Conservation (phyloP, 2,329 filamentous ascomycete species). For the Ceratocystis cacaofunesta region DNA sequence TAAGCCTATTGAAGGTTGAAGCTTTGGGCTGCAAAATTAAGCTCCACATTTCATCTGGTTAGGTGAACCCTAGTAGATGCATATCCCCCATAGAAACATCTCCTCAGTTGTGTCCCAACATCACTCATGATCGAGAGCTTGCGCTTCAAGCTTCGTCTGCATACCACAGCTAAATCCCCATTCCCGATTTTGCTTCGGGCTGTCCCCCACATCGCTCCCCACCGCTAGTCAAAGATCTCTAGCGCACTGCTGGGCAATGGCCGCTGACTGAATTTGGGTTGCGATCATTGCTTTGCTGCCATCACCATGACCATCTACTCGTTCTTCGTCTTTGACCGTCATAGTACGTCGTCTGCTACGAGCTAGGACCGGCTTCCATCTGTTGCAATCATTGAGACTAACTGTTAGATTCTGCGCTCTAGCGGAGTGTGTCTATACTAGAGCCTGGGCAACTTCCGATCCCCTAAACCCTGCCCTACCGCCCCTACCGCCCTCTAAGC, state of each 20-base stretch:
- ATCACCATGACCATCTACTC: constrained; percentile 76
- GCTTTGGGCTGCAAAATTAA: background rate
- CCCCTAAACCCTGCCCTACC: constrained; percentile 24
- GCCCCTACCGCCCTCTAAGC: constrained; percentile 18
- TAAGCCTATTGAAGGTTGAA: background rate
- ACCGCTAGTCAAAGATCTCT: background rate
- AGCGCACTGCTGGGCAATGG: constrained; percentile 4
- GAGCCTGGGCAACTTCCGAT: constrained; percentile 53
- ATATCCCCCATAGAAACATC: background rate
- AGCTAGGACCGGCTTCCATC: background rate
- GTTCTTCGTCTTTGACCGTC: constrained; percentile 97
- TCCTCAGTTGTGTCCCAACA: background rate
- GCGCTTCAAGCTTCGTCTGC: background rate
- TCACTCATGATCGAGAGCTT: background rate
- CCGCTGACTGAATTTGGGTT: constrained; percentile 4
- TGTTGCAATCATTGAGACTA: constrained; percentile 13
- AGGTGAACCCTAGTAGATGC: background rate
- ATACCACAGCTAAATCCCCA: background rate
- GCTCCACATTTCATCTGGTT: background rate
- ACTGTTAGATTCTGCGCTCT: constrained; percentile 15
- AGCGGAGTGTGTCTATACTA: constrained; percentile 97
- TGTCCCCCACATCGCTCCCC: background rate
- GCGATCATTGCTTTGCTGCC: constrained; percentile 2
- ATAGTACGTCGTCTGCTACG: constrained; percentile 48
- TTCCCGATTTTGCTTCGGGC: background rate